Conservation (phyloP, 2,329 filamentous ascomycete species). For the Pseudocercospora vitis region DNA sequence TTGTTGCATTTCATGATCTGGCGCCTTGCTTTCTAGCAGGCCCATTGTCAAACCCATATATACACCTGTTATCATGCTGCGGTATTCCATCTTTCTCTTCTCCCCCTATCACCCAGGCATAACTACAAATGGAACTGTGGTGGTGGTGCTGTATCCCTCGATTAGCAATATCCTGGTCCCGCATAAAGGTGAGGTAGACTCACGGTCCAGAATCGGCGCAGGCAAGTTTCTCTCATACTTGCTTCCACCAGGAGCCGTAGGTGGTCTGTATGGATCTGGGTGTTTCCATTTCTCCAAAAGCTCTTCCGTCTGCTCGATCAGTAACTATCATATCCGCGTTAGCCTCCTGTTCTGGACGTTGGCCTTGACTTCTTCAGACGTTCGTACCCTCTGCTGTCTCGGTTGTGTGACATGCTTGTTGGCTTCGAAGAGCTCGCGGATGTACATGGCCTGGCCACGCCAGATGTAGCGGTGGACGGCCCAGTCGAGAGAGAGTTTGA, state of each 20-base stretch:
- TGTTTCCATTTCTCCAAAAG: constrained; percentile 94
- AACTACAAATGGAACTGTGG: constrained; percentile 46
- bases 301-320: constrained; percentile 85
- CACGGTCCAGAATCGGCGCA: constrained; percentile 75
- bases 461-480: constrained; percentile 87
- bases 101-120: constrained; percentile 20
- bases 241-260: constrained; percentile 91
- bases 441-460: constrained; percentile 95
- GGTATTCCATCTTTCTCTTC: background rate
- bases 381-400: constrained; percentile 75
- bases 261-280: constrained; percentile 85
- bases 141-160: constrained; percentile 47
- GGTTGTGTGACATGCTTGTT: constrained; percentile 84
- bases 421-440: constrained; percentile 90
- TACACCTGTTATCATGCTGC: constrained; percentile 27
- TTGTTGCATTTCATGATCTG: background rate
- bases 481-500: constrained; percentile 96
- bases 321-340: constrained; percentile 56
- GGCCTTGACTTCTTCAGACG: background rate
- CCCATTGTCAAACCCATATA: constrained; percentile 21
- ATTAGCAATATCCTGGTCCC: constrained; percentile 7
- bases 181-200: constrained; percentile 41
- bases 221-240: constrained; percentile 96
- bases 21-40: background rate
- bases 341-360: too few species aligned